Evolutionary conservation across 169 alveolate species (phyloP).

Genomic region (Eimeria praecox): DNA sequence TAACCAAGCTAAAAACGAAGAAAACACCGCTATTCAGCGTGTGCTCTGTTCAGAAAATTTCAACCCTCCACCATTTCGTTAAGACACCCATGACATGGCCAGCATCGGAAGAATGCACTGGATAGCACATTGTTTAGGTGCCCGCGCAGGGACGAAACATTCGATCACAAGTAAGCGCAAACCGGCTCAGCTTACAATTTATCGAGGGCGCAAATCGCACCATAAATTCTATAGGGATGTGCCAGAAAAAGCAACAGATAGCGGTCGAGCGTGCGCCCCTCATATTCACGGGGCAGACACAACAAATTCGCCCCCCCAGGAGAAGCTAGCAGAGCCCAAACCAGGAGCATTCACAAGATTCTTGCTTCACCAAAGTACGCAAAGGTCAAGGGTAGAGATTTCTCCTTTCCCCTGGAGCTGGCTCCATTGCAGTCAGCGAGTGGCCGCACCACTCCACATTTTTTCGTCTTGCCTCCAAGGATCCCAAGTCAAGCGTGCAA

Average conservation of each 20-base stretch:
- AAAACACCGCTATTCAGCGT: background rate
- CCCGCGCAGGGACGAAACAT: background rate
- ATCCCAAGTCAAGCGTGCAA: background rate
- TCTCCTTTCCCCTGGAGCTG: background rate
- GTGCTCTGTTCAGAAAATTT: background rate
- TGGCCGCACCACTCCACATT: background rate
- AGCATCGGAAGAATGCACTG: background rate
- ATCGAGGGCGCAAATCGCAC: background rate
- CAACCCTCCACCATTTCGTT: background rate
- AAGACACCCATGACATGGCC: background rate
- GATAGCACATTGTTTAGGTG: background rate
- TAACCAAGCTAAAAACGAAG: background rate
- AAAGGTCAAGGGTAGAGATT: background rate
- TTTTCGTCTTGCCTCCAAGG: conserved; percentile 18
- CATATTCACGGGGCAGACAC: background rate
- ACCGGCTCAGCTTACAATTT: background rate
- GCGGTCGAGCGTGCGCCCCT: background rate
- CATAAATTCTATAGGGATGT: background rate
- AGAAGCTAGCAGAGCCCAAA: background rate
- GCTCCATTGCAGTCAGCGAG: background rate
- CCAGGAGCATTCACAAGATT: background rate
- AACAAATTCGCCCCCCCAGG: background rate
- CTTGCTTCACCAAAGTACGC: background rate
- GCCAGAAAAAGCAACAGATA: background rate
- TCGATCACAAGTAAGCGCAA: background rate